phyloP scores from a whole-genome alignment of 1,139 yeast species.

The Schwanniomyces etchellsii region DNA sequence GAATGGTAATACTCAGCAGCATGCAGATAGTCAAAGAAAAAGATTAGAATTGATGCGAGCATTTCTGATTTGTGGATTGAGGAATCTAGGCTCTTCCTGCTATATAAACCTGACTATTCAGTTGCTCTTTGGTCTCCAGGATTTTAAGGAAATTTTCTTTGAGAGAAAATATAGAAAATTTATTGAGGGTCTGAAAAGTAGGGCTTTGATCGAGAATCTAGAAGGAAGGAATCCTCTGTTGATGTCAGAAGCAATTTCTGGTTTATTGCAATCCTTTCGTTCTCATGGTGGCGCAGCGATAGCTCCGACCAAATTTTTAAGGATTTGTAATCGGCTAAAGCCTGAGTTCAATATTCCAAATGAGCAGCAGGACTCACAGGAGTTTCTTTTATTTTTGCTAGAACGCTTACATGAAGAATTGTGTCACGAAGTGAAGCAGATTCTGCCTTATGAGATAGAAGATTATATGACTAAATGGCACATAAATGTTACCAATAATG shows the following conservation, averaged over 20 bases:
- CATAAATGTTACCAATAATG: slow-evolving; percentile 23
- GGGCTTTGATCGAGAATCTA: no score
- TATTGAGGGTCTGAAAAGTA: slow-evolving; percentile 27
- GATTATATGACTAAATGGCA: slow-evolving; percentile 27
- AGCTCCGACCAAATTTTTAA: slow-evolving; percentile 59
- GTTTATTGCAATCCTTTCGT: slow-evolving; percentile 37
- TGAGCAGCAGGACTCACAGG: slow-evolving; percentile 79
- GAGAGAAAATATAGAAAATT: slow-evolving; percentile 37
- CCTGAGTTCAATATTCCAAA: slow-evolving; percentile 64
- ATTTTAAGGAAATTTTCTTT: slow-evolving; percentile 38
- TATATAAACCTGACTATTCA: slow-evolving; percentile 69
- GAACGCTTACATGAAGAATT: slow-evolving; percentile 69
- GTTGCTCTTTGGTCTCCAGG: slow-evolving; percentile 50
- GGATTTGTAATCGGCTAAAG: slow-evolving; percentile 46
- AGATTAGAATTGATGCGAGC: slow-evolving; percentile 29
- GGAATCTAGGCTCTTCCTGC: slow-evolving; percentile 68
- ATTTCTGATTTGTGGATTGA: slow-evolving; percentile 55
- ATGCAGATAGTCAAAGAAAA: background rate
- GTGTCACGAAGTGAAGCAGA: slow-evolving; percentile 18
- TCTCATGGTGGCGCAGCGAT: slow-evolving; percentile 57
- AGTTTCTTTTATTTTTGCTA: slow-evolving; percentile 58
- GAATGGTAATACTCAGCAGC: no score
- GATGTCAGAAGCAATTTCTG: slow-evolving; percentile 43
- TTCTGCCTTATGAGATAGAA: slow-evolving; percentile 12
- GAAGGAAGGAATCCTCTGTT: slow-evolving; percentile 24